These are phyloP conservation scores for Pleurotus tuoliensis DNA, from an alignment of 768 basidiomycete genomes.

Conservation along the genomic window DNA sequence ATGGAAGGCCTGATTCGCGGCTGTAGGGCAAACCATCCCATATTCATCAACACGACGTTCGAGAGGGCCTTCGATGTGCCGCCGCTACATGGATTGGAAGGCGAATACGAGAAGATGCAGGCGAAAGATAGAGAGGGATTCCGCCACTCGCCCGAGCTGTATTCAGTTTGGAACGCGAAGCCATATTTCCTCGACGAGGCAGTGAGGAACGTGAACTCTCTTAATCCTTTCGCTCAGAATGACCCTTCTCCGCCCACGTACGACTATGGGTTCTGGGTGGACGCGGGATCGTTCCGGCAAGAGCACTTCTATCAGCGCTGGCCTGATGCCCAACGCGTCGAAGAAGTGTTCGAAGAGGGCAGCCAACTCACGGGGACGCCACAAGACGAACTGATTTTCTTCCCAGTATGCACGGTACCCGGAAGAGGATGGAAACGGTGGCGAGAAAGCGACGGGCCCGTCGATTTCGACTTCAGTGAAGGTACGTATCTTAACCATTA, in stretches of 20 bases:
- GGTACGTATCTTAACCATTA: constrained; percentile 26
- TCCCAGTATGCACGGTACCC: constrained; percentile 39
- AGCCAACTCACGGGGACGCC: constrained; percentile 22
- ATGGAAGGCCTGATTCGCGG: constrained; percentile 28
- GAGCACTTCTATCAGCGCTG: constrained; percentile 41
- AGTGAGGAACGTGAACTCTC: constrained; percentile 16
- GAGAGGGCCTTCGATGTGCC: constrained; percentile 43
- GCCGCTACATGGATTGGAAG: constrained; percentile 31
- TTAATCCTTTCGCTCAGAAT: not conserved
- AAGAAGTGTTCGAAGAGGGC: constrained; percentile 35
- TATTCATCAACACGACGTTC: constrained; percentile 44
- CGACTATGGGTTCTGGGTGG: constrained; percentile 56
- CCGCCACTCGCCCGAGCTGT: constrained; percentile 43
- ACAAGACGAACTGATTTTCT: constrained; percentile 44
- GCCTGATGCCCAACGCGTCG: constrained; percentile 41
- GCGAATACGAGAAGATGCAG: constrained; percentile 39
- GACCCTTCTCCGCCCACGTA: constrained; percentile 21
- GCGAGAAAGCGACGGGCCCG: constrained; percentile 43
- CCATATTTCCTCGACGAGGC: constrained; percentile 46
- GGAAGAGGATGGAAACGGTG: constrained; percentile 26
- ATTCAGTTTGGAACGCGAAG: constrained; percentile 55
- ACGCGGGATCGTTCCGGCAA: constrained; percentile 49
- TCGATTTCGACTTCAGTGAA: constrained; percentile 49
- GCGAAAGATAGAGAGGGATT: constrained; percentile 38
- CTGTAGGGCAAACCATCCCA: constrained; percentile 25